Evolutionary conservation across 345 rosid genomes (phyloP).

Genomic region (Conringia planisiliqua): DNA sequence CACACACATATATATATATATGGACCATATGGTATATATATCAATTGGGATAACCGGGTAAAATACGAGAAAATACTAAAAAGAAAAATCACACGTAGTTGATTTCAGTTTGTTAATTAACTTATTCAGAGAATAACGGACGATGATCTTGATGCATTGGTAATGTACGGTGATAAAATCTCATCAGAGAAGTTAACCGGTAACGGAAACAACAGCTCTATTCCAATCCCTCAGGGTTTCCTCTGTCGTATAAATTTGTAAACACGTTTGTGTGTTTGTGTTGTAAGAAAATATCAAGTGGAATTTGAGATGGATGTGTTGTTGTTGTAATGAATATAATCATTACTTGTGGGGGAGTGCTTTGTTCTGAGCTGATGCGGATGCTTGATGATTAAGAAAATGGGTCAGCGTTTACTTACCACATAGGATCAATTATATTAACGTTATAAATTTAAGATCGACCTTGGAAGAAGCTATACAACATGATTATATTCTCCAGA

Average conservation of each 20-base stretch:
- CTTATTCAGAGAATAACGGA: constrained; percentile 17
- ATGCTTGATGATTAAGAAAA: too few relatives aligned
- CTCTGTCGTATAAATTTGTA: not conserved
- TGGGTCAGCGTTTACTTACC: too few relatives aligned
- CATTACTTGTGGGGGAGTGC: too few relatives aligned
- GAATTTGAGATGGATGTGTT: not conserved
- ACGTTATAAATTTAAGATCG: too few relatives aligned
- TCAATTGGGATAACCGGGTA: not conserved
- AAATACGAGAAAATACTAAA: not conserved
- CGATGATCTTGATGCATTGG: constrained; percentile 10
- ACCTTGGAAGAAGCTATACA: too few relatives aligned
- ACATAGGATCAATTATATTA: too few relatives aligned
- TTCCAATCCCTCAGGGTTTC: not conserved
- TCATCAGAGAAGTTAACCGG: not conserved
- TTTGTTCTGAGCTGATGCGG: too few relatives aligned
- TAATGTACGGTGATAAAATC: not conserved
- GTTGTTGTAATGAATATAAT: not conserved
- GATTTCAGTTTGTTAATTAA: not conserved
- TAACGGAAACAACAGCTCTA: not conserved
- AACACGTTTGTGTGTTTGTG: not conserved
- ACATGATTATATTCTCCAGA: too few relatives aligned
- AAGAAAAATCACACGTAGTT: not conserved
- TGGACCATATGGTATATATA: too few relatives aligned
- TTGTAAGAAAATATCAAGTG: not conserved
- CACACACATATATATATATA: not conserved